phyloP scores from a whole-genome alignment of 116 monocot species.

The Posidonia oceanica region DNA sequence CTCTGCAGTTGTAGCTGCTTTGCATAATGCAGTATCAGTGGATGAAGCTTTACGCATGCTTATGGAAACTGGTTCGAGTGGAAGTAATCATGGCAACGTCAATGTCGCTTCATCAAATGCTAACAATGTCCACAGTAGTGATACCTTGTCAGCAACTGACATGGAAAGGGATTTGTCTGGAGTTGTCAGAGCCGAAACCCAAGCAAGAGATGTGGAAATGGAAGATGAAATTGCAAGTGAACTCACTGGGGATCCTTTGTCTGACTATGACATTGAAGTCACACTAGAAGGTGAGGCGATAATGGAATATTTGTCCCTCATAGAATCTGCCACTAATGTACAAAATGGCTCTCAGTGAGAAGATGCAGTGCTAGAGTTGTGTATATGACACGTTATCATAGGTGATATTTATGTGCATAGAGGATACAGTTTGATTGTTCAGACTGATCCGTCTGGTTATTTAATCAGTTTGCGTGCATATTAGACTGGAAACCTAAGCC shows the following conservation, averaged over 20 bases:
- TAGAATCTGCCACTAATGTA: constrained; percentile 19
- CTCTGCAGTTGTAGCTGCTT: constrained; percentile 4
- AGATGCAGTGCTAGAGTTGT: background rate
- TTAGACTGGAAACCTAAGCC: too few species aligned
- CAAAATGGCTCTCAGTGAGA: background rate
- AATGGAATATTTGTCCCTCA: constrained; percentile 55
- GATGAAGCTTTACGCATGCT: constrained; percentile 3
- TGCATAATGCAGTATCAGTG: background rate
- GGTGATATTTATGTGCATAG: too few species aligned
- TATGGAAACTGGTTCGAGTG: background rate
- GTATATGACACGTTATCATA: too few species aligned
- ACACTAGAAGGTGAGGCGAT: constrained; percentile 75
- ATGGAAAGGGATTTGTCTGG: background rate
- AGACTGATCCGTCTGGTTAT: too few species aligned
- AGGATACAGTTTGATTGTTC: too few species aligned
- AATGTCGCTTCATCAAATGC: constrained; percentile 6
- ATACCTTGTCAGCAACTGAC: background rate
- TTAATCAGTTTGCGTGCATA: too few species aligned
- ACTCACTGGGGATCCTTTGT: constrained; percentile 51
- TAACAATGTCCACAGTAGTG: background rate
- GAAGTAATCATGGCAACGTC: background rate
- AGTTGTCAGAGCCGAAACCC: background rate
- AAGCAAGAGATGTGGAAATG: constrained; percentile 44
- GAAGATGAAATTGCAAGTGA: constrained; percentile 59
- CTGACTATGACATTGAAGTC: constrained; percentile 81